Percentiles rank a stretch among this genome's conserved stretches.
Evolutionary conservation across 2,329 filamentous ascomycete genomes (phyloP).

Genomic region (Diplodia scrobiculata): DNA sequence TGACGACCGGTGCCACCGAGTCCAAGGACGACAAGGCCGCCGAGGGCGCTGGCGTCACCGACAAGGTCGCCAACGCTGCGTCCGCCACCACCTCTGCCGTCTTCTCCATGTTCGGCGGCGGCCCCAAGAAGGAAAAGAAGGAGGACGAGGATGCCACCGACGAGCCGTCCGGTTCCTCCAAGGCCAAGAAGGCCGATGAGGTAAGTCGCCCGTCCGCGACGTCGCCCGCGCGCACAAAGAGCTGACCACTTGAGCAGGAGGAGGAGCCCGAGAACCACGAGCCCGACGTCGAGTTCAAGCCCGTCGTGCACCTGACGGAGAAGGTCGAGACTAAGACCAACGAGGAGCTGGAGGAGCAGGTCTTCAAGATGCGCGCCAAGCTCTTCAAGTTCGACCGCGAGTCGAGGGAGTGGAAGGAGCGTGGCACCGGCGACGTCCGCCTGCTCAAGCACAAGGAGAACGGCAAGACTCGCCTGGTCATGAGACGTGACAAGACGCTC

Average conservation of each 20-base stretch:
- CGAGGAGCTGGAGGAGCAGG: conserved; percentile 95
- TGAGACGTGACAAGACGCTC: conserved; percentile 99
- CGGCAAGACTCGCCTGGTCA: conserved; percentile 93
- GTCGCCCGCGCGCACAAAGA: not conserved
- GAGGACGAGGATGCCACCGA: conserved; percentile 76
- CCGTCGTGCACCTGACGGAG: conserved; percentile 92
- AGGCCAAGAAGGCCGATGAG: conserved; percentile 67
- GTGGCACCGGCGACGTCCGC: conserved; percentile 92
- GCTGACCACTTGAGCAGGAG: conserved; percentile 36
- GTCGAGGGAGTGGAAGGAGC: conserved; percentile 96
- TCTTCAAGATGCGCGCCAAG: conserved; percentile 99
- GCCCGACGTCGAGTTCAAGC: conserved; percentile 94
- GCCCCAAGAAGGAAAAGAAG: conserved; percentile 96
- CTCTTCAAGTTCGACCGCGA: conserved; percentile 97
- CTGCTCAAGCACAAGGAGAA: conserved; percentile 99
- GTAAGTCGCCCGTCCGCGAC: conserved; percentile 45
- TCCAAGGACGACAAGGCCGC: conserved; percentile 56
- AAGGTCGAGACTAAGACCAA: conserved; percentile 97
- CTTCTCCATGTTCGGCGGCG: conserved; percentile 98
- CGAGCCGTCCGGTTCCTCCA: conserved; percentile 83
- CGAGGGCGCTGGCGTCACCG: conserved; percentile 34
- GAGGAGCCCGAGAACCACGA: conserved; percentile 87
- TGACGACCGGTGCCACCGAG: conserved; percentile 46
- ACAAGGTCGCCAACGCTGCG: conserved; percentile 45
- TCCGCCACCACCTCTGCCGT: conserved; percentile 44